Conservation (phyloP, 2,329 filamentous ascomycete species). For the Lasiodiplodia gonubiensis region DNA sequence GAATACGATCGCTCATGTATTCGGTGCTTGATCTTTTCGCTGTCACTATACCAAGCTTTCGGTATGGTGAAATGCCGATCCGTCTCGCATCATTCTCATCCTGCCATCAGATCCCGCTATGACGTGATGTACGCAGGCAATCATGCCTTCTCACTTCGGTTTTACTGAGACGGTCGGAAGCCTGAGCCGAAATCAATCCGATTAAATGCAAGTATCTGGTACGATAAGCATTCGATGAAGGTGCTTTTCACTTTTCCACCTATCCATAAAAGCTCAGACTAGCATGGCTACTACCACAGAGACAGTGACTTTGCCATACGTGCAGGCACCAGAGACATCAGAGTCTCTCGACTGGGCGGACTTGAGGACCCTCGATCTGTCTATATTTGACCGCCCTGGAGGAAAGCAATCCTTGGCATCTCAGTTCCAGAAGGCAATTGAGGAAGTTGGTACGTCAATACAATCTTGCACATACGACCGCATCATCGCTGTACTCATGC, state of each 20-base stretch:
- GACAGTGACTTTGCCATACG: not conserved
- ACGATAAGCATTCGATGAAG: not conserved
- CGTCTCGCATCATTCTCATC: not conserved
- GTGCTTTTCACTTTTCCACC: too few relatives aligned
- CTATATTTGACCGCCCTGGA: constrained; percentile 59
- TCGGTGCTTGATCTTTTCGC: too few relatives aligned
- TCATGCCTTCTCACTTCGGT: not conserved
- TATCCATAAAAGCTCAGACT: not conserved
- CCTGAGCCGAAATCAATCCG: not conserved
- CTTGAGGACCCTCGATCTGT: constrained; percentile 47
- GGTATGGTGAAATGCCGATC: not conserved
- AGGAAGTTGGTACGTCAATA: not conserved
- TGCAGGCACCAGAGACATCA: not conserved
- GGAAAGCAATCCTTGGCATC: constrained; percentile 61
- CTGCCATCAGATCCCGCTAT: not conserved
- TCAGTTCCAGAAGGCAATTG: constrained; percentile 49
- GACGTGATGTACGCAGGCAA: not conserved
- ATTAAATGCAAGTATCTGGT: not conserved
- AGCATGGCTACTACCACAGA: not conserved
- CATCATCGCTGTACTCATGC: too few relatives aligned
- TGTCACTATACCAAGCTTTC: not conserved
- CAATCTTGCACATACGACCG: not conserved
- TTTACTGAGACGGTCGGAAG: not conserved
- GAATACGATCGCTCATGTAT: not conserved
- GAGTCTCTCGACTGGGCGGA: constrained; percentile 37